Evolutionary conservation across 2,329 filamentous ascomycete genomes (phyloP), one percentile per base, ranked within the genome.

Genomic region (Fusarium sp.): DNA sequence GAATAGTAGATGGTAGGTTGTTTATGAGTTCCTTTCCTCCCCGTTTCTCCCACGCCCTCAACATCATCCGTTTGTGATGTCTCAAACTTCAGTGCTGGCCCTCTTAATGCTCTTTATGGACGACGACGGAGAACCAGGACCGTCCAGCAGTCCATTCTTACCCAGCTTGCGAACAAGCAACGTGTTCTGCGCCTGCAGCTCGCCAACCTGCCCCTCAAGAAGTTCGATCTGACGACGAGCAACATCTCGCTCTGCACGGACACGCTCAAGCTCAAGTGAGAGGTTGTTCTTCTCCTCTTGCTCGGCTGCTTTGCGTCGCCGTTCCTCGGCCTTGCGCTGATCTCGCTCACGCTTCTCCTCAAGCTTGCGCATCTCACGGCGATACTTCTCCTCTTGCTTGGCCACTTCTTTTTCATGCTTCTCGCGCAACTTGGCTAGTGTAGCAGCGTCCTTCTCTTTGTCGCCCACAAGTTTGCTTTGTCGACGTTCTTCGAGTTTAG

Each of bases 311-410:
- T 89, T 89, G 26, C 79, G 79, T 45, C 78, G 79, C 26, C 82
- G 78, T 46, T 84, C 83, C 58, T 85, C 83, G 2, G 84, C 84
- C 76, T 90, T 91, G 70, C 81, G 82, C 62, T 87, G 82, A 72
- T 93, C 91, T 58, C 84, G 85, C 59, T 83, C 81, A 47, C 87
- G 86, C 79, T 88, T 88, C 67, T 88, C 84, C 66, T 92, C 87
- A 3, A 92, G 79, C 76, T 89, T 90, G 65, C 81, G 80, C 45
- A 91, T 80, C 72, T 93, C 90, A 14, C 84, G 84, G 65, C 85
- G 84, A 70, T 90, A 89, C 69, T 89, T 90, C 33, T 89, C 89
- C 68, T 90, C 87, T 52, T 90, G 87, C 74, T 90, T 92, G 43
- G 86, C 85, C 0, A 89, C 75, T 67, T 91, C 88, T 47, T 81